These are phyloP conservation scores for Annulohypoxylon bovei DNA, from an alignment of 495 filamentous ascomycete species.

Conservation along the genomic window DNA sequence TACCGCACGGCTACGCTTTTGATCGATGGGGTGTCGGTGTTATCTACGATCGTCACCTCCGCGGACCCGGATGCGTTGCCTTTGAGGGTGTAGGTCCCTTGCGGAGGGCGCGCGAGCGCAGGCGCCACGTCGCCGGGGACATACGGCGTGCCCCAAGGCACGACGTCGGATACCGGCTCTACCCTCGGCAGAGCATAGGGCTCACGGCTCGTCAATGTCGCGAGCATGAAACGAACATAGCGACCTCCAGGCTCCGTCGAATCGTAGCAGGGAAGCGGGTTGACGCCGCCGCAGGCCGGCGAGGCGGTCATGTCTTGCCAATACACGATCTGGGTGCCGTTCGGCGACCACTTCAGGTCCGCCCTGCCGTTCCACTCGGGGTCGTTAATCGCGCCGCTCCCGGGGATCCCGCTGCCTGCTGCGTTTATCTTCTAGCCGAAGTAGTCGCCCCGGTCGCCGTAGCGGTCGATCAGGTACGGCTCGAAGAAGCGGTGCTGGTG, in stretches of 20 bases:
- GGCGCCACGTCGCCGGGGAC: constrained; percentile 31
- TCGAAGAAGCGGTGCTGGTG: constrained; percentile 45
- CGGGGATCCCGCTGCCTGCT: constrained; percentile 37
- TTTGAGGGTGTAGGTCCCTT: constrained; percentile 24
- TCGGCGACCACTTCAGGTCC: constrained; percentile 43
- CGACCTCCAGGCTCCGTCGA: constrained; percentile 34
- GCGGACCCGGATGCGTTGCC: constrained; percentile 29
- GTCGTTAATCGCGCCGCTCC: constrained; percentile 40
- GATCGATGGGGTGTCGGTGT: background rate
- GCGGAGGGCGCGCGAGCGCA: background rate
- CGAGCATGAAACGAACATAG: constrained; percentile 32
- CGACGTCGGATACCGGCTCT: constrained; percentile 20
- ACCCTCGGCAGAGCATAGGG: constrained; percentile 6
- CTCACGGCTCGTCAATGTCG: constrained; percentile 31
- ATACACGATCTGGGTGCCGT: constrained; percentile 33
- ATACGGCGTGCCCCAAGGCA: constrained; percentile 41
- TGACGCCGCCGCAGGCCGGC: constrained; percentile 32
- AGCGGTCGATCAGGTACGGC: constrained; percentile 41
- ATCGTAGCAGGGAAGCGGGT: constrained; percentile 36
- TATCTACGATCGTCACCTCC: constrained; percentile 3
- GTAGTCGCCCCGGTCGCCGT: constrained; percentile 45
- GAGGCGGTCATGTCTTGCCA: constrained; percentile 25
- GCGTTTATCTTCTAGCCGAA: constrained; percentile 45
- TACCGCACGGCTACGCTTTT: constrained; percentile 27
- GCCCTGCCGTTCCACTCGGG: constrained; percentile 45